phyloP scores from a whole-genome alignment of 306 rosid genomes.

The Abrus pulchellus region DNA sequence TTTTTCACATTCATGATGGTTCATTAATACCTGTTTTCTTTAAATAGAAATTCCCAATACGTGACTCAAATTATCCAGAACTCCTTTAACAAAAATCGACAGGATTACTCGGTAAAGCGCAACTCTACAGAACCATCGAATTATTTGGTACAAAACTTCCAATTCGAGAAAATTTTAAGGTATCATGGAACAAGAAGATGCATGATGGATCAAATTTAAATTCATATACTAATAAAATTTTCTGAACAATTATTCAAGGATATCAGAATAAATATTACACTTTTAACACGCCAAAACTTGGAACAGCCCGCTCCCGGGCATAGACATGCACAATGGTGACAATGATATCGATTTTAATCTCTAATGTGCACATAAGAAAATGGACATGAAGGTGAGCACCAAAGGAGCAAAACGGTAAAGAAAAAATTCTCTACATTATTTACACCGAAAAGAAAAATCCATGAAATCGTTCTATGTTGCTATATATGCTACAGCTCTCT shows the following conservation, averaged over 20 bases:
- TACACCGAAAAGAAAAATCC: slow-evolving; percentile 51
- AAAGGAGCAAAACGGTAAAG: neutral
- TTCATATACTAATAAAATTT: no score
- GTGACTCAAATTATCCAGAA: no score
- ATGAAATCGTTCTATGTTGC: slow-evolving; percentile 54
- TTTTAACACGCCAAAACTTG: neutral
- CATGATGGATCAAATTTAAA: neutral
- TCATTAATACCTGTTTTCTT: no score
- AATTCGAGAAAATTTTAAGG: neutral
- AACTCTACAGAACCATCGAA: no score
- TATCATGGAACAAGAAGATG: neutral
- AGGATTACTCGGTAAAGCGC: no score
- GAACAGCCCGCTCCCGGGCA: neutral
- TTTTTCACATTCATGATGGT: no score
- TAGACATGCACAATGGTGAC: neutral
- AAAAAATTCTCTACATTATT: slow-evolving; percentile 43
- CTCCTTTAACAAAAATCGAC: no score
- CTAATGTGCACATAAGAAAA: neutral
- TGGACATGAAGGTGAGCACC: slow-evolving; percentile 3
- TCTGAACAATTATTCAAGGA: neutral
- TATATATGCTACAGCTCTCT: slow-evolving; percentile 53
- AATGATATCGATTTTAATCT: neutral
- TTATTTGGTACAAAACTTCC: no score
- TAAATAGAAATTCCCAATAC: no score
- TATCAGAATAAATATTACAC: neutral